Evolutionary conservation across 2,329 filamentous ascomycete genomes (phyloP), one percentile per base, ranked within the genome.

Genomic region (Ceratocystis albifundus): DNA sequence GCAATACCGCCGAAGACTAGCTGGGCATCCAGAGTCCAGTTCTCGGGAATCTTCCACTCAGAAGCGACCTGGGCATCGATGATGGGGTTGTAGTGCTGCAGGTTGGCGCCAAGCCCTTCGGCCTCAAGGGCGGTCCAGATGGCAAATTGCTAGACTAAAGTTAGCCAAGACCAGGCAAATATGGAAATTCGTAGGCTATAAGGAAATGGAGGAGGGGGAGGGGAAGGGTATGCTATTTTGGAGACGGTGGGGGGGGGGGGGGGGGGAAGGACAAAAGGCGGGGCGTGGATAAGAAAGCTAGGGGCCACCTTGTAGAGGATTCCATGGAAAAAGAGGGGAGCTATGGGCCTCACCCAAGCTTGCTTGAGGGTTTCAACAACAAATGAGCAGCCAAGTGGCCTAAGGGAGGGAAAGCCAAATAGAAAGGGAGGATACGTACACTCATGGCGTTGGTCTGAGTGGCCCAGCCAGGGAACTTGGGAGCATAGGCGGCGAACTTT

Each of bases 11-110:
- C 90, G 76, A 96, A 94, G 72, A 96, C 90, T 70, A 96, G 79
- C 81, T 96, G 90, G 28, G 88, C 87, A 73, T 87, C 84, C 70
- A 96, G 82, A 73, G 83, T 84, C 90, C 91, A 96, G 71, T 82
- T 81, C 20, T 77, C 72, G 55, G 89, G 88, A 41, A 96, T 71
- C 67, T 81, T 81, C 88, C 89, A 96, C 71, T 84, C 78, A 69
- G 77, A 79, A 57, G 81, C 77, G 65, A 91, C 87, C 78, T 86
- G 84, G 70, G 81, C 80, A 77, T 96, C 88, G 71, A 95, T 84
- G 67, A 96, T 76, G 22, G 90, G 90, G 82, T 90, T 94, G 81
- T 96, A 96, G 80, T 96, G 91, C 81, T 96, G 91, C 65, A 96
- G 82, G 81, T 92, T 96, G 74, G 87, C 88, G 70, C 90, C 90